phyloP scores from a whole-genome alignment of 352 stramenopile genomes.

The Globisporangium canariense region DNA sequence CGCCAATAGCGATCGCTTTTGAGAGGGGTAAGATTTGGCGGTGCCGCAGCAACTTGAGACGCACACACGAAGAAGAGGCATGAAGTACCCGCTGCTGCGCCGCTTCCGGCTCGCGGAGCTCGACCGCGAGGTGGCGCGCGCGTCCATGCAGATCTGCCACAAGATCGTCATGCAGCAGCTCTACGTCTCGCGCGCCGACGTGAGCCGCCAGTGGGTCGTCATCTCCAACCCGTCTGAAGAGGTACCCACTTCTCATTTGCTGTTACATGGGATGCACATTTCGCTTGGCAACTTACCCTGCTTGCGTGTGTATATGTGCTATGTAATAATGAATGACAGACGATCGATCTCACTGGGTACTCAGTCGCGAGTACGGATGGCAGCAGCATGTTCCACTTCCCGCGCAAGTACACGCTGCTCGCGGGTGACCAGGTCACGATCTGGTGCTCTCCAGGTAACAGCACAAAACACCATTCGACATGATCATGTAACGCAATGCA shows the following conservation, averaged over 20 bases:
- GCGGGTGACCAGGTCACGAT: slow-evolving; percentile 79
- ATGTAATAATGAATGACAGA: slow-evolving; percentile 9
- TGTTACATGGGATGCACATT: neutral
- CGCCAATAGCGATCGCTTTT: too few relatives aligned
- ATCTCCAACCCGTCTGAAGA: slow-evolving; percentile 78
- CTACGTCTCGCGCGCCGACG: slow-evolving; percentile 76
- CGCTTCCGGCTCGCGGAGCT: slow-evolving; percentile 57
- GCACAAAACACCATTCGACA: neutral
- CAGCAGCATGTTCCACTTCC: slow-evolving; percentile 60
- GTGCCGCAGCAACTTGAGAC: too few relatives aligned
- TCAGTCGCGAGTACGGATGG: slow-evolving; percentile 42
- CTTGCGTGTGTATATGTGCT: neutral
- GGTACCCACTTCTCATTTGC: slow-evolving; percentile 13
- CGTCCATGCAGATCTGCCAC: slow-evolving; percentile 82
- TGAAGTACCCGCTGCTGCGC: slow-evolving; percentile 62
- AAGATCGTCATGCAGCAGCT: slow-evolving; percentile 84
- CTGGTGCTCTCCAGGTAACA: slow-evolving; percentile 61
- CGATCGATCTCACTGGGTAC: slow-evolving; percentile 72
- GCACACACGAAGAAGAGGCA: slow-evolving; percentile 16
- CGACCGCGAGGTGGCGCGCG: slow-evolving; percentile 66
- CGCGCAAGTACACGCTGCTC: slow-evolving; percentile 58
- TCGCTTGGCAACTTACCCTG: neutral
- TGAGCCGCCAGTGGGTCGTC: slow-evolving; percentile 75
- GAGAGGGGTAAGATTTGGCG: too few relatives aligned
- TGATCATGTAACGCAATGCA: neutral